Percentiles rank a stretch among this genome's conserved stretches.
Evolutionary conservation across 1,139 yeast species (phyloP).

Genomic region (Pneumocystis sp.): DNA sequence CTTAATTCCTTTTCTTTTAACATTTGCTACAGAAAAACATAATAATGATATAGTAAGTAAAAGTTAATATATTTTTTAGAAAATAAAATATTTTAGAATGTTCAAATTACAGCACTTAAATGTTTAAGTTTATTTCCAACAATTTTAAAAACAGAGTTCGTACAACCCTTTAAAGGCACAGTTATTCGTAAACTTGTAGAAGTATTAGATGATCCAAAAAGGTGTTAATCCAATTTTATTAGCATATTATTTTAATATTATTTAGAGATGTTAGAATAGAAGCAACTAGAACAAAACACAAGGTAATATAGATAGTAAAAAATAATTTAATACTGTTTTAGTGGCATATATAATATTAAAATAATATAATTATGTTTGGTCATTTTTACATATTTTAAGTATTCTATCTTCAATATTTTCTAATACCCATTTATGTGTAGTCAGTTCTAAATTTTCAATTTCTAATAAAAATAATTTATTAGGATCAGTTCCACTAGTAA

Average conservation of each 20-base stretch:
- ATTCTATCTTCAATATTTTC: conserved; percentile 56
- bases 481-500: conserved; percentile 36
- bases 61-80: neutral
- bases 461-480: conserved; percentile 47
- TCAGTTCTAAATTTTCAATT: conserved; percentile 62
- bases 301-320: neutral
- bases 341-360: neutral
- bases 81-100: conserved; percentile 27
- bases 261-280: neutral
- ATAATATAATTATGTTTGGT: neutral
- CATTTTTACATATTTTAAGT: conserved; percentile 22
- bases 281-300: neutral
- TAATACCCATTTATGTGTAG: conserved; percentile 42
- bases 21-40: conserved; percentile 14
- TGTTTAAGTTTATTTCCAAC: conserved; percentile 38
- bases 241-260: neutral
- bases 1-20: conserved; percentile 42
- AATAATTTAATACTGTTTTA: neutral
- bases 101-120: conserved; percentile 43
- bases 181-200: conserved; percentile 36
- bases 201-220: conserved; percentile 57
- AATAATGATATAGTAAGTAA: neutral
- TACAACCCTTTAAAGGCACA: conserved; percentile 38
- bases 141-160: conserved; percentile 27
- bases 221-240: conserved; percentile 33